Evolutionary conservation across 2,329 filamentous ascomycete genomes (phyloP).

Genomic region (Penicillium griseofulvum): DNA sequence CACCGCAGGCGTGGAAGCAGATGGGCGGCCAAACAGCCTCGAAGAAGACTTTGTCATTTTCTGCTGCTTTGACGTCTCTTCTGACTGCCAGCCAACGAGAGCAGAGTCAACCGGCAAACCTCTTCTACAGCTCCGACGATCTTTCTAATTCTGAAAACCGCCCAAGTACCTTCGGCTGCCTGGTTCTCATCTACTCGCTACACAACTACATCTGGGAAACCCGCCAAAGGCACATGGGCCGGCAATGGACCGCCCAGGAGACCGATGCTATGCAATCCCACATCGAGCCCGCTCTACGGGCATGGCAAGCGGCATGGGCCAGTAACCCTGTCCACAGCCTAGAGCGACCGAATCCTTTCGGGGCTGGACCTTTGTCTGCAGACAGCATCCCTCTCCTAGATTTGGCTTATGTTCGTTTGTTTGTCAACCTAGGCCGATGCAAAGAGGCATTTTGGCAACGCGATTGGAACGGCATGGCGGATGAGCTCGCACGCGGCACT

Average conservation of each 20-base stretch:
- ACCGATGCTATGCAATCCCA: conserved; percentile 95
- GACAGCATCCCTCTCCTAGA: conserved; percentile 90
- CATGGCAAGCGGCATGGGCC: conserved; percentile 91
- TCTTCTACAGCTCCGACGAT: conserved; percentile 53
- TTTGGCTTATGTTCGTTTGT: conserved; percentile 85
- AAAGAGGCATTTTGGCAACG: conserved; percentile 94
- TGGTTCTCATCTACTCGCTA: conserved; percentile 87
- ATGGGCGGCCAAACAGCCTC: conserved; percentile 72
- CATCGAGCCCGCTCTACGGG: conserved; percentile 87
- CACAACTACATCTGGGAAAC: conserved; percentile 99
- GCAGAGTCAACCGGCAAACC: conserved; percentile 38
- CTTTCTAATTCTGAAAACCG: conserved; percentile 62
- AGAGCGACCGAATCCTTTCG: conserved; percentile 80
- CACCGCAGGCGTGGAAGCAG: conserved; percentile 73
- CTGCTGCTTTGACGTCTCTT: conserved; percentile 74
- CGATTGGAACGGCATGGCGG: conserved; percentile 87
- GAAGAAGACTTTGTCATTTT: conserved; percentile 73
- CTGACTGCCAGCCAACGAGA: conserved; percentile 72
- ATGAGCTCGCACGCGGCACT: conserved; percentile 75
- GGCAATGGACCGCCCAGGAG: conserved; percentile 86
- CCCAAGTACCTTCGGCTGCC: conserved; percentile 87
- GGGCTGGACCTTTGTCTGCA: conserved; percentile 76
- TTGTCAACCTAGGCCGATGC: conserved; percentile 85
- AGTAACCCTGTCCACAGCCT: conserved; percentile 80
- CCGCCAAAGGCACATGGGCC: conserved; percentile 80